Percentiles rank a stretch among this genome's conserved stretches.
These are phyloP conservation scores for Colletotrichum phormii DNA, from an alignment of 2,329 filamentous ascomycete species.

Conservation along the genomic window DNA sequence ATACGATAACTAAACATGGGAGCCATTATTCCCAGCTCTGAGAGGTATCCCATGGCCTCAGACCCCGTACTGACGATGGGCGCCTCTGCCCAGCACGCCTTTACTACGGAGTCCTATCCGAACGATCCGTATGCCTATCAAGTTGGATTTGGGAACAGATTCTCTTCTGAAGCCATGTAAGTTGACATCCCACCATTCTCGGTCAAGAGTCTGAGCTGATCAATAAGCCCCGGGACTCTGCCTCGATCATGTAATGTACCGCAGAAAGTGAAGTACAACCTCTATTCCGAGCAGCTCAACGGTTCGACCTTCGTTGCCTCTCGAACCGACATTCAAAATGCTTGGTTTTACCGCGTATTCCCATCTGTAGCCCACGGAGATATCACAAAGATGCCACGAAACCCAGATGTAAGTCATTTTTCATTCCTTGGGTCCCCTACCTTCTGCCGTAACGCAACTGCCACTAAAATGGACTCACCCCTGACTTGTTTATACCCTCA, in stretches of 20 bases:
- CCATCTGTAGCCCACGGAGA: slow-evolving; percentile 43
- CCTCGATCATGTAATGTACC: slow-evolving; percentile 51
- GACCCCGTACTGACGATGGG: slow-evolving; percentile 10
- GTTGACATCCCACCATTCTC: background rate
- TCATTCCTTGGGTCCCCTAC: background rate
- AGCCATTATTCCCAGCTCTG: slow-evolving; percentile 19
- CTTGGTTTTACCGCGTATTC: slow-evolving; percentile 47
- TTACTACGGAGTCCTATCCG: slow-evolving; percentile 26
- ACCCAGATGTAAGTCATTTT: slow-evolving; percentile 28
- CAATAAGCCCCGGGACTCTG: slow-evolving; percentile 29
- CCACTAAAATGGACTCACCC: background rate
- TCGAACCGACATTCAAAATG: slow-evolving; percentile 36
- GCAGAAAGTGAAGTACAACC: slow-evolving; percentile 53
- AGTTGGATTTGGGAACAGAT: slow-evolving; percentile 40
- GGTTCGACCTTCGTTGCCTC: slow-evolving; percentile 50
- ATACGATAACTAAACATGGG: slow-evolving; percentile 16
- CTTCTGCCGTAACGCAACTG: slow-evolving; percentile 8
- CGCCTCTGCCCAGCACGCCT: slow-evolving; percentile 35
- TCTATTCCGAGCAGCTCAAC: slow-evolving; percentile 62
- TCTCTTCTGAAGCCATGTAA: slow-evolving; percentile 41
- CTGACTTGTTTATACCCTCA: background rate
- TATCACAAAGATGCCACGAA: slow-evolving; percentile 27
- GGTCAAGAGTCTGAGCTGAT: background rate
- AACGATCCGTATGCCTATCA: slow-evolving; percentile 40
- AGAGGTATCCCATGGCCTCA: slow-evolving; percentile 8